Evolutionary conservation across 768 basidiomycete species (phyloP).

Genomic region (Tulasnella sp.): DNA sequence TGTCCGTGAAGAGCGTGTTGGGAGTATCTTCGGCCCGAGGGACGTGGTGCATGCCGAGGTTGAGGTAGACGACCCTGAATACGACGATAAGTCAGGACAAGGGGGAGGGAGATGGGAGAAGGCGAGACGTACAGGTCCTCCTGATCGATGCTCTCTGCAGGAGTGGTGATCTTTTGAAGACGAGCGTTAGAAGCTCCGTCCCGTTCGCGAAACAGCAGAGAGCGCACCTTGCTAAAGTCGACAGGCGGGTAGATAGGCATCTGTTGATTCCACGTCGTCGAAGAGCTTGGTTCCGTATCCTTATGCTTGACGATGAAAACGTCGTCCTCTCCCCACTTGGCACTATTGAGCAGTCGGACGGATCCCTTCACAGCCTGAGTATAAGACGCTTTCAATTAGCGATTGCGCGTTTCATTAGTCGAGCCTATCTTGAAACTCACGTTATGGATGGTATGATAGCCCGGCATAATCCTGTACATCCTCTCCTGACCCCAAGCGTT

Average conservation of each 20-base stretch:
- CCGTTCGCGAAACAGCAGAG: neutral
- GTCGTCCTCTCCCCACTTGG: constrained; percentile 17
- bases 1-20: constrained; percentile 23
- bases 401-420: neutral
- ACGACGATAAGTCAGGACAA: neutral
- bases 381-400: neutral
- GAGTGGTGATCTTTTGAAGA: neutral
- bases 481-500: constrained; percentile 11
- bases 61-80: constrained; percentile 1
- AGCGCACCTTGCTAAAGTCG: constrained; percentile 16
- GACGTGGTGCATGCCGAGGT: constrained; percentile 20
- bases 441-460: constrained; percentile 15
- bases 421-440: neutral
- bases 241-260: constrained; percentile 6
- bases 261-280: constrained; percentile 22
- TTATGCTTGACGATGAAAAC: constrained; percentile 1
- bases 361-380: constrained; percentile 3
- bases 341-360: neutral
- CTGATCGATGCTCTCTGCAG: constrained; percentile 11
- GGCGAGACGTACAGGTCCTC: neutral
- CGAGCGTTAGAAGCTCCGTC: neutral
- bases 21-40: constrained; percentile 24
- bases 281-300: neutral
- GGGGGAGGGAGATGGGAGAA: neutral
- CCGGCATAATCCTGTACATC: constrained; percentile 17